A percentile compares a stretch with the other conserved stretches of the same genome.
Conservation (phyloP, 352 stramenopile genomes). For the Phytophthora boehmeriae region DNA sequence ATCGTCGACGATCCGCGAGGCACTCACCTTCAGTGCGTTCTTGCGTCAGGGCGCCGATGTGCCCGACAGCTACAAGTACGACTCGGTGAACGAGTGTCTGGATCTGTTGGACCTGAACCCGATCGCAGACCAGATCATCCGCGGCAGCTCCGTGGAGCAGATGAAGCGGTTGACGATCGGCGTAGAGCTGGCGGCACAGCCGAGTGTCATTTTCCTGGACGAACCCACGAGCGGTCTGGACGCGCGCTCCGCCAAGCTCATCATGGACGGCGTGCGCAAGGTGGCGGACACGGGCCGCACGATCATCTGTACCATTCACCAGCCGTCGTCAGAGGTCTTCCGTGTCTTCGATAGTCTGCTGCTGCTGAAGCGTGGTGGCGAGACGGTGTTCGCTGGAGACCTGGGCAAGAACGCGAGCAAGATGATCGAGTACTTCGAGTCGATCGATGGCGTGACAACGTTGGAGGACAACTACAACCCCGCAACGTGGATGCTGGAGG, state of each 20-base stretch:
- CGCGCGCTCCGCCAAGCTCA: conserved; percentile 80
- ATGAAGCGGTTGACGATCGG: conserved; percentile 22
- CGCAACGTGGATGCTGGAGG: conserved; percentile 43
- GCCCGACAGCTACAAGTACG: conserved; percentile 40
- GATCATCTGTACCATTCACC: conserved; percentile 93
- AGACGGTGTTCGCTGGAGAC: conserved; percentile 58
- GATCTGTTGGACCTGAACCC: conserved; percentile 28
- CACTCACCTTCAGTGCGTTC: conserved; percentile 35
- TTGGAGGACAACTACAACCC: conserved; percentile 84
- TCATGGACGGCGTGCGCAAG: conserved; percentile 89
- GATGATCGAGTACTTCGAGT: conserved; percentile 19
- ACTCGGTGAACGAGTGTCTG: conserved; percentile 30
- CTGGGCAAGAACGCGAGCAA: conserved; percentile 43
- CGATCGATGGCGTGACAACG: conserved; percentile 34
- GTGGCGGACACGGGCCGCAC: conserved; percentile 75
- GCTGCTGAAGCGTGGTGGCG: conserved; percentile 37
- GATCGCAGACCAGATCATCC: conserved; percentile 42
- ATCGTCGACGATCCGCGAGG: conserved; percentile 86
- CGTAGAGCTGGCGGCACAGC: neutral
- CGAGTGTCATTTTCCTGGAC: conserved; percentile 43
- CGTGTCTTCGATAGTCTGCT: conserved; percentile 34
- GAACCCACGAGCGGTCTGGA: conserved; percentile 91
- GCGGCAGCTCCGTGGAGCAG: conserved; percentile 28
- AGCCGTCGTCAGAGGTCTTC: conserved; percentile 89
- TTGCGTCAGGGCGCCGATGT: conserved; percentile 33